Evolutionary conservation across 805 yeast genomes (phyloP), one percentile per base, ranked within the genome.

Genomic region (Yarrowia sp.): DNA sequence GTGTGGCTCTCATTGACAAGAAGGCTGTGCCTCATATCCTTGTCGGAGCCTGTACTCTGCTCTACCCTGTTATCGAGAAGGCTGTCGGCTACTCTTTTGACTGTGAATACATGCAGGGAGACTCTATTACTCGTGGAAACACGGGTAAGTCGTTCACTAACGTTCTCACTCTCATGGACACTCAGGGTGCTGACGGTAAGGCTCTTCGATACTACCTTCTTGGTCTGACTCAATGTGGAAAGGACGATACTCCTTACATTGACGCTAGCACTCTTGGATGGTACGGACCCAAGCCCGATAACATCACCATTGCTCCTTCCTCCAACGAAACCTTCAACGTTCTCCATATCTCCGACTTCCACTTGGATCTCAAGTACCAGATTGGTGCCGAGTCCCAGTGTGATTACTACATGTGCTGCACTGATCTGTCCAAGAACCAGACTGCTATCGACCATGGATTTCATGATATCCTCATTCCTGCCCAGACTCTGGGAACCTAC

Each of bases 271-370:
- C 9, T 4, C 61, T 55, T 8, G 67, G 75, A 33, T 73, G 80
- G 76, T 80, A 83, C 81, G 81, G 83, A 4, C 72, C 70, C 35
- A 80, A 77, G 69, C 83, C 73, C 66, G 77, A 67, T 67, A 77
- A 61, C 51, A 22, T 53, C 9, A 22, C 47, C 11, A 22, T 44
- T 14, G 68, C 71, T 7, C 36, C 45, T 32, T 45, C 61, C 3
- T 55, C 66, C 13, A 71, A 71, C 66, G 77, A 80, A 65, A 77
- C 79, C 1, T 83, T 86, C 73, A 83, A 85, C 66, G 90, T 86
- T 5, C 76, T 87, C 66, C 92, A 87, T 69, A 69, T 87, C 32
- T 81, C 87, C 18, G 92, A 87, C 71, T 84, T 87, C 74, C 91
- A 87, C 73, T 74, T 85, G 51, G 84, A 86, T 71, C 73, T 82